These are phyloP conservation scores for Penicillium parvum DNA, from an alignment of 495 filamentous ascomycete species.

Conservation along the genomic window DNA sequence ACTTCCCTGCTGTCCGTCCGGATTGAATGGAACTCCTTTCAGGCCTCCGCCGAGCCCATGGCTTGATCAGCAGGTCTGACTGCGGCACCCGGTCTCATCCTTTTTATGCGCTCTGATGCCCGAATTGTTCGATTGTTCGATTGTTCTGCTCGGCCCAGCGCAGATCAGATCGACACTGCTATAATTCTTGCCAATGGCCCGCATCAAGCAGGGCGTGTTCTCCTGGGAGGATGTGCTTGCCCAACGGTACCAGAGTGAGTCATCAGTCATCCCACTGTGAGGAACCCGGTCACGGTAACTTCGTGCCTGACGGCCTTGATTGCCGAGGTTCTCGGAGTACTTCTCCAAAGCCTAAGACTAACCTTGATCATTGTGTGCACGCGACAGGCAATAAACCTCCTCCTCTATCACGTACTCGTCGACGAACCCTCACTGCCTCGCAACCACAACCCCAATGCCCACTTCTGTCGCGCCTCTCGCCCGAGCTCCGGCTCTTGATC, in stretches of 20 bases:
- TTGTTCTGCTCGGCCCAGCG: too few relatives aligned
- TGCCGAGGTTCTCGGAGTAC: neutral
- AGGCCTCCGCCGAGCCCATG: constrained; percentile 9
- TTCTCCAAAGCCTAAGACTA: neutral
- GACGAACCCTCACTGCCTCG: constrained; percentile 1
- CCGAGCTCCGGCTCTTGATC: constrained; percentile 43
- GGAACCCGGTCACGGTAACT: too few relatives aligned
- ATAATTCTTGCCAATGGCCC: constrained; percentile 28
- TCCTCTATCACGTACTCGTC: constrained; percentile 21
- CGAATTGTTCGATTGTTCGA: too few relatives aligned
- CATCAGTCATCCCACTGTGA: too few relatives aligned
- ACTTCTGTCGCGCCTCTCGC: constrained; percentile 38
- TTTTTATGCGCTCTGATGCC: too few relatives aligned
- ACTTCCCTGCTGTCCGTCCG: constrained; percentile 7
- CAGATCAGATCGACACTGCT: too few relatives aligned
- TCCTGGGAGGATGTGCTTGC: constrained; percentile 47
- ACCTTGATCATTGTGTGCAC: too few relatives aligned
- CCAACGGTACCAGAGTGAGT: constrained; percentile 45
- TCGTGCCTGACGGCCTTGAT: too few relatives aligned
- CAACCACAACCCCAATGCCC: constrained; percentile 28
- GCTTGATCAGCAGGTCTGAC: constrained; percentile 17
- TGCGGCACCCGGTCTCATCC: too few relatives aligned
- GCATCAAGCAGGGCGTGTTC: constrained; percentile 40
- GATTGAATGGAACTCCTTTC: constrained; percentile 16
- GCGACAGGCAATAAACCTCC: constrained; percentile 37